Evolutionary conservation across 192 early-diverging fungal species (phyloP).

Genomic region (Gryganskiella cystojenkinii): DNA sequence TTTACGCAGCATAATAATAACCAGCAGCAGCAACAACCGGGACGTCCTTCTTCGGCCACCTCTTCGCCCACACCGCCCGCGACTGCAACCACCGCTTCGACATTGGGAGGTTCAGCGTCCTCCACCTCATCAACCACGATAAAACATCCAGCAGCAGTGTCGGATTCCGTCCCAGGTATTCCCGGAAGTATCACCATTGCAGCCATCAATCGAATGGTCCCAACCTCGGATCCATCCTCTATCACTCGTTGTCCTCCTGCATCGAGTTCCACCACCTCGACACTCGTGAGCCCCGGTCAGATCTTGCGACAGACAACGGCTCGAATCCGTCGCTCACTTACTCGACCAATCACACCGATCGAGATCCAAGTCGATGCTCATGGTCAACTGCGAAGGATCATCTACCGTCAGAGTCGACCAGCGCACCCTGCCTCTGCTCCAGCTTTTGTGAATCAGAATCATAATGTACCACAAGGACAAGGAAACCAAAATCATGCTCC

Average conservation of each 20-base stretch:
- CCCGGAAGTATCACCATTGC: conserved; percentile 17
- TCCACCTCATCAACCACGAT: too few relatives aligned
- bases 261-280: too few relatives aligned
- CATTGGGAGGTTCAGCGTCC: too few relatives aligned
- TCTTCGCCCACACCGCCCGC: too few relatives aligned
- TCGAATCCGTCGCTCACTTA: conserved; percentile 32
- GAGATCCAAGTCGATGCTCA: conserved; percentile 46
- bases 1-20: conserved; percentile 15
- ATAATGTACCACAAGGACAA: too few relatives aligned
- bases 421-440: too few relatives aligned
- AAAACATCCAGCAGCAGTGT: neutral
- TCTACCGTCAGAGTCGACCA: conserved; percentile 22
- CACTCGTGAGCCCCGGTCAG: conserved; percentile 6
- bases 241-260: neutral
- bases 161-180: neutral
- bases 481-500: too few relatives aligned
- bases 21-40: neutral
- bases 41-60: neutral
- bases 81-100: too few relatives aligned
- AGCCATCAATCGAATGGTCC: conserved; percentile 14
- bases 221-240: too few relatives aligned
- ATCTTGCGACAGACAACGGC: conserved; percentile 41
- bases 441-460: too few relatives aligned
- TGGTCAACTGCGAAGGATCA: conserved; percentile 39
- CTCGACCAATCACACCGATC: conserved; percentile 21